Base-by-base conservation (phyloP, 257 asterid genomes). In the Plantago elongata region DNA sequence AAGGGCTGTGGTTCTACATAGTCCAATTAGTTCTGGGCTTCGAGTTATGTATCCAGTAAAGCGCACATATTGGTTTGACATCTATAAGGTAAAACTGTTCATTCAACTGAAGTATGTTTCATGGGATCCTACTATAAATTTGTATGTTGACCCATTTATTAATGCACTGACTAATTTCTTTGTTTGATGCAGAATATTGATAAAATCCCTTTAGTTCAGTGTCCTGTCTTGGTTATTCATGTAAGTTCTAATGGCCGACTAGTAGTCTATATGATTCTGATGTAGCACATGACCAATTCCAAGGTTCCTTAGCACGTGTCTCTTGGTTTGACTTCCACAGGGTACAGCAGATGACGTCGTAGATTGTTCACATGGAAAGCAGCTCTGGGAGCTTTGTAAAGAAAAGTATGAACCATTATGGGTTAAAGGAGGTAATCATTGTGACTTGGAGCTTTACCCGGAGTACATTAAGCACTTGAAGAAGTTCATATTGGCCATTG, bases 1-100 rank as follows among this genome's bases (percentile, higher is more conserved):
- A 78, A 82, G 96, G 76, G 98, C 95, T 14, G 95, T 88, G 63
- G 96, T 91, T 80, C 95, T 91, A 77, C 98, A 91, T 81, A 91
- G 98, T 70, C 94, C 98, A 13, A 85, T 91, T 77, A 73, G 84
- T 60, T 91, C 98, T 38, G 96, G 98, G 67, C 83, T 91, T 45
- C 87, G 98, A 61, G 98, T 88, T 67, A 85, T 91, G 96, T 91
- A 91, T 77, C 96, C 95, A 34, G 95, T 91, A 71, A 91, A 88
- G 82, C 85, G 84, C 15, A 84, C 98, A 22, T 91, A 84, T 73
- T 91, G 98, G 98, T 91, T 91, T 77, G 98, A 91, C 79, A 91
- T 91, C 69, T 91, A 75, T 70, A 91, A 91, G 98, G 98, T 91
- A 72, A 60, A 60, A 27, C 13, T 45, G 12, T 11, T 67, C 29